Evolutionary conservation across 176 grass and related monocot species (phyloP), one percentile per base, ranked within the genome.

Genomic region (Aegilops tauschii): DNA sequence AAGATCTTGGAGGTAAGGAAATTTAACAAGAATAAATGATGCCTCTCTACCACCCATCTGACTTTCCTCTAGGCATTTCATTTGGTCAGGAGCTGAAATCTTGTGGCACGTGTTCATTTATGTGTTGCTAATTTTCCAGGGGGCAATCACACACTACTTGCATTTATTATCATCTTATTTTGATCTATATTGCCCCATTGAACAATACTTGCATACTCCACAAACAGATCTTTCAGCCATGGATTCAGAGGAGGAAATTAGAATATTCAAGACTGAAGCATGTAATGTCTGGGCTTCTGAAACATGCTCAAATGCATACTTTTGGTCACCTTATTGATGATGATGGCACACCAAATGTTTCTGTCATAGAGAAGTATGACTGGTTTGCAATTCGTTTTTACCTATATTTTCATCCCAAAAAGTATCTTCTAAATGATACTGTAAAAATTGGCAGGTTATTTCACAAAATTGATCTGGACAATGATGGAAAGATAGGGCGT

Each of bases 261-360:
- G 92, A 90, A 67, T 98, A 96, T 83, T 81, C 89, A 89, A 90
- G 87, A 66, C 87, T 87, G 47, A 98, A 96, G 80, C 92, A 92
- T 52, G 85, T 98, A 32, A 94, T 98, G 82, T 96, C 92, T 56
- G 97, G 97, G 78, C 82, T 96, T 91, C 86, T 98, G 27, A 93
- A 62, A 50, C 90, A 94, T 65, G 90, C 89, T 82, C 93, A 98
- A 66, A 94, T 59, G 76, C 44, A 88, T 86, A 47, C 77, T 59
- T 84, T 98, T 76, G 93, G 90, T 42, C 84, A 54, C 42, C 88
- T 98, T 72, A 54, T 95, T 71, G 28, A 91, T 66, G 94, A 93
- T 40, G 87, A 94, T 74, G 94, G 97, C 58, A 85, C 47, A 39
- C 90, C 92, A 49, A 93, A 98, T 88, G 68, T 30, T 56, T 4